Evolutionary conservation across 169 alveolate genomes (phyloP).

Genomic region (Plasmodium gonderi): DNA sequence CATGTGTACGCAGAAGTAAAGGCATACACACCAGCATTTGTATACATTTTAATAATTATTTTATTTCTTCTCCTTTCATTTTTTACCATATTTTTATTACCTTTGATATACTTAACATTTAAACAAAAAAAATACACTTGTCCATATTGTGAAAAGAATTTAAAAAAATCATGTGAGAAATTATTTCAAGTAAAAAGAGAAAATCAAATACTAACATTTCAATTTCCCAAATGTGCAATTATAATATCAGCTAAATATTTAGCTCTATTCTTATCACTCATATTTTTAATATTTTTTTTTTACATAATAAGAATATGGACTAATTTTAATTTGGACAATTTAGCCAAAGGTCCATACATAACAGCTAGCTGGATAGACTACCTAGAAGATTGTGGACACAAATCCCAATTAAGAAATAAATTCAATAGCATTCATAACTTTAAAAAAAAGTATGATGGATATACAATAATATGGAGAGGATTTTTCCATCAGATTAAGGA

Average conservation of each 20-base stretch:
- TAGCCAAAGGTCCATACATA: conserved; percentile 54
- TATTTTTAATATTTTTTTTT: conserved; percentile 61
- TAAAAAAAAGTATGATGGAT: conserved; percentile 36
- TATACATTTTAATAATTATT: conserved; percentile 10
- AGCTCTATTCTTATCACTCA: conserved; percentile 26
- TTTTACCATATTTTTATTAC: conserved; percentile 49
- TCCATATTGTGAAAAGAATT: conserved; percentile 16
- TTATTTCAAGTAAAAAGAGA: conserved; percentile 50
- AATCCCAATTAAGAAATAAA: conserved; percentile 48
- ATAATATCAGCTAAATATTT: conserved; percentile 61
- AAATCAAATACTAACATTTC: conserved; percentile 49
- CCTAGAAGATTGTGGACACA: conserved; percentile 57
- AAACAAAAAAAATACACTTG: conserved; percentile 40
- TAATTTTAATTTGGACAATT: conserved; percentile 26
- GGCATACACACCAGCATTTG: conserved; percentile 40
- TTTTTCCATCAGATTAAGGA: conserved; percentile 28
- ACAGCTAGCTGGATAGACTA: conserved; percentile 44
- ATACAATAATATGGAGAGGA: conserved; percentile 40
- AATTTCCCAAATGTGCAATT: conserved; percentile 57
- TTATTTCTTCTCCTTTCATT: conserved; percentile 31
- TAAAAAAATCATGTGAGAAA: conserved; percentile 12
- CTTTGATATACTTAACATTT: conserved; percentile 40
- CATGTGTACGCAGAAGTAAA: conserved; percentile 27
- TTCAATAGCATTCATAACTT: conserved; percentile 45
- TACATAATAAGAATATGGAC: conserved; percentile 34